phyloP scores from a whole-genome alignment of 768 basidiomycete genomes.

The Rhizopogon sp. region DNA sequence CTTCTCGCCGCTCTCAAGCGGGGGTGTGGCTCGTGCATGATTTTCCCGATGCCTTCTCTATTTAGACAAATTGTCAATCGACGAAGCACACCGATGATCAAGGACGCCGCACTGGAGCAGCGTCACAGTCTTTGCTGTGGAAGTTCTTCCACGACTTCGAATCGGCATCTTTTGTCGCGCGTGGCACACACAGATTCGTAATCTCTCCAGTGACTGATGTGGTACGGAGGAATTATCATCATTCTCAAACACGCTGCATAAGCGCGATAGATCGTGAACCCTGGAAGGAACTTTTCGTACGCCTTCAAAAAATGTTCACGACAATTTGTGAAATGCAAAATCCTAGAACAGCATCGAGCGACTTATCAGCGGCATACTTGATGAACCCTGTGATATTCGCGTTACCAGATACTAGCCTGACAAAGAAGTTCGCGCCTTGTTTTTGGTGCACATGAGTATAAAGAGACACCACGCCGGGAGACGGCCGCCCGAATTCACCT shows the following conservation, averaged over 20 bases:
- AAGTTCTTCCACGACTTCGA: constrained; percentile 1
- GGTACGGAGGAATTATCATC: not conserved
- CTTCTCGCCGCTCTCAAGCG: not conserved
- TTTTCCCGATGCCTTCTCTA: not conserved
- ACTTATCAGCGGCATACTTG: too few species aligned
- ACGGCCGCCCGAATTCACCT: not conserved
- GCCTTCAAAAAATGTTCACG: not conserved
- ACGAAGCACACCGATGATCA: not conserved
- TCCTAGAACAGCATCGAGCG: not conserved
- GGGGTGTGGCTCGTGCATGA: not conserved
- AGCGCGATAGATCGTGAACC: not conserved
- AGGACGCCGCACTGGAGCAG: not conserved
- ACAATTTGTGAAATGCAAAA: not conserved
- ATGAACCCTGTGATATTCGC: not conserved
- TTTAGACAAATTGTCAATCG: not conserved
- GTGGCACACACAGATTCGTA: not conserved
- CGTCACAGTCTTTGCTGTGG: not conserved
- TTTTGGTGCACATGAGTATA: not conserved
- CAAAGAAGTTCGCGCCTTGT: not conserved
- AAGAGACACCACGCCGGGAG: not conserved
- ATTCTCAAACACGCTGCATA: not conserved
- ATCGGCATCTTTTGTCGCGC: not conserved
- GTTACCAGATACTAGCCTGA: not conserved
- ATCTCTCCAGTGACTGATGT: not conserved
- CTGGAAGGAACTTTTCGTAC: too few species aligned